Percentiles rank a stretch among this genome's conserved stretches.
Conservation (phyloP, 306 rosid species). For the Trifolium subterraneum region DNA sequence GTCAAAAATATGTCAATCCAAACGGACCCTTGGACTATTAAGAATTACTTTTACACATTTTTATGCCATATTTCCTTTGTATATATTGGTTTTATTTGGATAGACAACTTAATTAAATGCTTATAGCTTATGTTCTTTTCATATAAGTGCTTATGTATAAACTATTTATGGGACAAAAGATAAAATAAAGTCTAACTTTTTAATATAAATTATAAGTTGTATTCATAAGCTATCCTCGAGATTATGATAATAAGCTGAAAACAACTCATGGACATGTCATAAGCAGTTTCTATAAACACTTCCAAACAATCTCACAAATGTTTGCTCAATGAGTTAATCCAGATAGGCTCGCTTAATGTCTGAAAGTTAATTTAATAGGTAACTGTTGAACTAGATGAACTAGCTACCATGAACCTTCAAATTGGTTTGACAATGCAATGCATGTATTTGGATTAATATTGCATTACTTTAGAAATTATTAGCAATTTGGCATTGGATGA, state of each 20-base stretch:
- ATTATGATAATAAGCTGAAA: neutral
- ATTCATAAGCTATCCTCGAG: neutral
- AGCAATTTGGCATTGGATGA: neutral
- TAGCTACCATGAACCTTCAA: conserved; percentile 9
- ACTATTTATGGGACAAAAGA: neutral
- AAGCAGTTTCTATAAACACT: neutral
- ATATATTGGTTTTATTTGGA: neutral
- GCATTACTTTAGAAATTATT: conserved; percentile 23
- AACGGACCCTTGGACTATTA: too few relatives aligned
- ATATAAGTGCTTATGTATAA: neutral
- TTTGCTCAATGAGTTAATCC: neutral
- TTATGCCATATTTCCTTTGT: conserved; percentile 8
- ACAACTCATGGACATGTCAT: neutral
- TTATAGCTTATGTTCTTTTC: neutral
- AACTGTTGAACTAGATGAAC: conserved; percentile 11
- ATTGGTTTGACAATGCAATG: neutral
- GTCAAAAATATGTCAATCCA: too few relatives aligned
- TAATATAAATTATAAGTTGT: neutral
- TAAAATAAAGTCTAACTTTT: neutral
- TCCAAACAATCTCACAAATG: neutral
- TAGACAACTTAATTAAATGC: neutral
- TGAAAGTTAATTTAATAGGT: conserved; percentile 5
- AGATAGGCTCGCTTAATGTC: neutral
- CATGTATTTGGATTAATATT: conserved; percentile 22
- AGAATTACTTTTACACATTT: neutral